A percentile compares a stretch with the other conserved stretches of the same genome.
These are phyloP conservation scores for Cladosporium cucumerinum DNA, from an alignment of 2,329 filamentous ascomycete genomes.

Conservation along the genomic window DNA sequence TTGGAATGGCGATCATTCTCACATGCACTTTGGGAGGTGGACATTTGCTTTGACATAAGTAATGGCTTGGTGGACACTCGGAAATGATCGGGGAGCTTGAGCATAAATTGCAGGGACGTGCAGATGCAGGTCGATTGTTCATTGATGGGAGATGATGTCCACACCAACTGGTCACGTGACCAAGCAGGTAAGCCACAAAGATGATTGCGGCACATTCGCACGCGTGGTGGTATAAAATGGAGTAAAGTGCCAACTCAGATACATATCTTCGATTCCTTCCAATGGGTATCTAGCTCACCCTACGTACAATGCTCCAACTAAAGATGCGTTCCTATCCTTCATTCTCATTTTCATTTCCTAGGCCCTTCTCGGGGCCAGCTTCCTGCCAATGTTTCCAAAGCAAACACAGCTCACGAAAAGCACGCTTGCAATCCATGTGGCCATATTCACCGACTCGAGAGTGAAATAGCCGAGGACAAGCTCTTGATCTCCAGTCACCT, in stretches of 20 bases:
- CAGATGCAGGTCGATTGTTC: not conserved
- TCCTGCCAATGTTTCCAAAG: constrained; percentile 90
- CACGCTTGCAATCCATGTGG: constrained; percentile 88
- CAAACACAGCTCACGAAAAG: constrained; percentile 93
- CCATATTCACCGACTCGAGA: constrained; percentile 65
- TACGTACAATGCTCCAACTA: not conserved
- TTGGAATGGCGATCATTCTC: not conserved
- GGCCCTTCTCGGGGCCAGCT: constrained; percentile 53
- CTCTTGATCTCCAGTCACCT: constrained; percentile 21
- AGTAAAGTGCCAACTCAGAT: not conserved
- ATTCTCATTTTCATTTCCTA: not conserved
- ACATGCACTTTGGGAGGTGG: not conserved
- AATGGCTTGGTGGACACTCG: not conserved
- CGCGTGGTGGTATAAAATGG: not conserved
- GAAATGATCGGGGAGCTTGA: not conserved
- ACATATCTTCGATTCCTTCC: not conserved
- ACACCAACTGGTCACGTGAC: not conserved
- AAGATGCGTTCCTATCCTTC: not conserved
- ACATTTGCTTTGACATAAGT: not conserved
- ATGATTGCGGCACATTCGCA: not conserved
- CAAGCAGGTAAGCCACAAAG: not conserved
- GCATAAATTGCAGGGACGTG: not conserved
- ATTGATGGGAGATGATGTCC: not conserved
- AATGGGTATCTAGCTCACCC: constrained; percentile 6
- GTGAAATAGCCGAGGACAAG: constrained; percentile 50